phyloP scores from a whole-genome alignment of 208 protist species.

The Tetramitus jugosus region DNA sequence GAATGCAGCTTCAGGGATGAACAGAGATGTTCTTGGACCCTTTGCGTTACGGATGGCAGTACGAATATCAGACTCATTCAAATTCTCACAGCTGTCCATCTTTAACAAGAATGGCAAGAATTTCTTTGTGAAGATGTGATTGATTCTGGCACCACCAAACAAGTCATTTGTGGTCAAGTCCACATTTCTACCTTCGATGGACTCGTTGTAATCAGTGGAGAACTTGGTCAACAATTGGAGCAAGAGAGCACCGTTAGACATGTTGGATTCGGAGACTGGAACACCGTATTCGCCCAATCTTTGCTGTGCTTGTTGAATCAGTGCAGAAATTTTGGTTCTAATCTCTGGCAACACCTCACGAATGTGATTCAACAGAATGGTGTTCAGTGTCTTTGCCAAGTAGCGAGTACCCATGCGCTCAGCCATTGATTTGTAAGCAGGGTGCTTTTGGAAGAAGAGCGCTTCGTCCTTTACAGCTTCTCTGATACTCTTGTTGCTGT shows the following conservation, averaged over 20 bases:
- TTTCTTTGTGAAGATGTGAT: conserved; percentile 77
- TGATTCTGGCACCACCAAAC: conserved; percentile 85
- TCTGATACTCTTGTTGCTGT: conserved; percentile 69
- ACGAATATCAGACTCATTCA: conserved; percentile 84
- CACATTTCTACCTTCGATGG: conserved; percentile 80
- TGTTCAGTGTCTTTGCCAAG: conserved; percentile 75
- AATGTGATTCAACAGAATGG: conserved; percentile 89
- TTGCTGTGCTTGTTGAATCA: conserved; percentile 66
- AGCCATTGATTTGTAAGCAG: conserved; percentile 72
- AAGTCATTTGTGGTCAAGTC: conserved; percentile 68
- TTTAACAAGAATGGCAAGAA: conserved; percentile 56
- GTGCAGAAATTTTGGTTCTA: conserved; percentile 70
- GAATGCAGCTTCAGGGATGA: conserved; percentile 92
- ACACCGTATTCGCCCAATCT: conserved; percentile 76
- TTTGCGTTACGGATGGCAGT: conserved; percentile 89
- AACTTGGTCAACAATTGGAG: conserved; percentile 73
- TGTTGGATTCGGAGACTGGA: conserved; percentile 34
- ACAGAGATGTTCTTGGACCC: conserved; percentile 86
- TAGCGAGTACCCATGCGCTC: conserved; percentile 71
- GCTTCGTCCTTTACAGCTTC: conserved; percentile 71
- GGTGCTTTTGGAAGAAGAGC: conserved; percentile 81
- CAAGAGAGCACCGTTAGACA: conserved; percentile 51
- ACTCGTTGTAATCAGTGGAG: conserved; percentile 68
- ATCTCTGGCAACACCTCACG: conserved; percentile 80
- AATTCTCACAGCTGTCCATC: conserved; percentile 73